phyloP scores from a whole-genome alignment of 345 rosid genomes.

The Citrus trifoliata region DNA sequence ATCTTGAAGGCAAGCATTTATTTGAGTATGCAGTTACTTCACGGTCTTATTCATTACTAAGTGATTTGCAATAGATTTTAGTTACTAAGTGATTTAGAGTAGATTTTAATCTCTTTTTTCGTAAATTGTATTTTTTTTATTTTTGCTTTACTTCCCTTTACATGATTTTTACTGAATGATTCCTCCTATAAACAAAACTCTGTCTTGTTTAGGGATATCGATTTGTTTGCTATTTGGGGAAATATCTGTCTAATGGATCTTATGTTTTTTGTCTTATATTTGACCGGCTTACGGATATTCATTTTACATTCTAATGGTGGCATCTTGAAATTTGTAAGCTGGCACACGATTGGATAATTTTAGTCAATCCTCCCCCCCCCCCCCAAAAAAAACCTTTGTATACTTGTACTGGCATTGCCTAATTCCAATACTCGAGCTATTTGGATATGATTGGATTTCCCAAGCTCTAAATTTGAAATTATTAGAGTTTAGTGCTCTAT shows the following conservation, averaged over 20 bases:
- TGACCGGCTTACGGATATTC: not conserved
- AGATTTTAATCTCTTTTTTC: not conserved
- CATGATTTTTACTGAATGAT: too few species aligned
- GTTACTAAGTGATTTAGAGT: too few species aligned
- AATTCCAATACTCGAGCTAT: not conserved
- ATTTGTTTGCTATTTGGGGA: not conserved
- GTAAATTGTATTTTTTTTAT: not conserved
- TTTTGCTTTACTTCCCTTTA: not conserved
- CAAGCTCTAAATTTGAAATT: not conserved
- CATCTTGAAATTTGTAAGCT: not conserved
- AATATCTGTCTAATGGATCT: not conserved
- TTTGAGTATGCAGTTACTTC: not conserved
- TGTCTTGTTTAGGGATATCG: not conserved
- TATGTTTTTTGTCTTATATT: not conserved
- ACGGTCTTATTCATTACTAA: not conserved
- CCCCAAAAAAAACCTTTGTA: not conserved
- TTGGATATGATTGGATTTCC: not conserved
- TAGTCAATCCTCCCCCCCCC: not conserved
- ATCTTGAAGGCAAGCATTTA: constrained; percentile 59
- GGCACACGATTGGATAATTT: not conserved
- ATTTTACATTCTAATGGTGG: not conserved
- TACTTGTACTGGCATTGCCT: not conserved
- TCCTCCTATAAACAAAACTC: too few species aligned
- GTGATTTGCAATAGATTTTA: not conserved
- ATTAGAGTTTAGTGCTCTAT: not conserved